Conservation (phyloP, 163 green algal species). For the Chloromonas sp. region DNA sequence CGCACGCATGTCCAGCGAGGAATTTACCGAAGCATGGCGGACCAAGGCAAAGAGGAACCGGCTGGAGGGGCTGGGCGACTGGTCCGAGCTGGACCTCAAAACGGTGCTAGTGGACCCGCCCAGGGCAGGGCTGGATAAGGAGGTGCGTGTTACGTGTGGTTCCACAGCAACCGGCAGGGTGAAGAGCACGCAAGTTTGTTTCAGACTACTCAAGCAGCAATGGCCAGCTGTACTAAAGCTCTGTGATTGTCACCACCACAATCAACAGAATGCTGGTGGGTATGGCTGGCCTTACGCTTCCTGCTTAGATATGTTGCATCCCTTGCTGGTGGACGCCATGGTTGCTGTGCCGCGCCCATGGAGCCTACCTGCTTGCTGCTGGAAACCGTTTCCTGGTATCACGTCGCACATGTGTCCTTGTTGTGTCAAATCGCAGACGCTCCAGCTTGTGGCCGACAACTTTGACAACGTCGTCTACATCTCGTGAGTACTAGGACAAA, state of each 20-base stretch:
- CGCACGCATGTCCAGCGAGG: constrained; percentile 65
- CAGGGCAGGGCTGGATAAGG: constrained; percentile 50
- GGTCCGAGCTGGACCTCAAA: constrained; percentile 47
- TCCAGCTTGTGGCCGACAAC: constrained; percentile 33
- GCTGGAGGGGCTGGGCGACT: constrained; percentile 41
- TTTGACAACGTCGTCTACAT: constrained; percentile 92
- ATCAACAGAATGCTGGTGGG: no score
- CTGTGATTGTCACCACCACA: no score
- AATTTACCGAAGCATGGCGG: constrained; percentile 76
- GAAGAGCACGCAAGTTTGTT: neutral
- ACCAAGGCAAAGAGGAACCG: constrained; percentile 33
- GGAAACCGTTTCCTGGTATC: neutral
- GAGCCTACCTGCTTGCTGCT: neutral
- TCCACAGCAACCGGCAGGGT: neutral
- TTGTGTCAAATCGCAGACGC: constrained; percentile 1
- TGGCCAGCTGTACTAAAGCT: no score
- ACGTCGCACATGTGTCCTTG: neutral
- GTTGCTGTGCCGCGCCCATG: neutral
- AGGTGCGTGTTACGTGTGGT: neutral
- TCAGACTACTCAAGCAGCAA: neutral
- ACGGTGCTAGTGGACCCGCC: constrained; percentile 90
- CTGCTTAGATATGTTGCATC: no score
- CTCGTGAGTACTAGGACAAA: constrained; percentile 11
- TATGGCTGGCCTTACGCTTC: no score
- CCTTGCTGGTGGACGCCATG: no score